A percentile compares a stretch with the other conserved stretches of the same genome.
Evolutionary conservation across 2,329 filamentous ascomycete species (phyloP).

Genomic region (Tolypocladium paradoxum): DNA sequence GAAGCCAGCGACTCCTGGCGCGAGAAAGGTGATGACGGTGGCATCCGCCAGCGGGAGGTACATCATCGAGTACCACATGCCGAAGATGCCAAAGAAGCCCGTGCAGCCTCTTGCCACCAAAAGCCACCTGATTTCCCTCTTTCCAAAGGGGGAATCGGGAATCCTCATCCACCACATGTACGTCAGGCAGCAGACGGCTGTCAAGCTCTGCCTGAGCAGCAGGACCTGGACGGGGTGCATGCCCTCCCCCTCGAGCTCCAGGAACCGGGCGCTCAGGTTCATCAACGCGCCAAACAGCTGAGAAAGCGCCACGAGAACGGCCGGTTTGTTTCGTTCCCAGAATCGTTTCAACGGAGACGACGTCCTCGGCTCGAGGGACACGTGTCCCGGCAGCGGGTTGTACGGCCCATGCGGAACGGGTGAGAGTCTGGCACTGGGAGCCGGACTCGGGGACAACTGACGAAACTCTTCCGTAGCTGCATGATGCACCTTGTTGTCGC

Average conservation of each 20-base stretch:
- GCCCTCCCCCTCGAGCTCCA: conserved; percentile 60
- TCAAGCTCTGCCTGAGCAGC: conserved; percentile 69
- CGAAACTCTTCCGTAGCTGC: conserved; percentile 1
- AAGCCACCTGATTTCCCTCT: conserved; percentile 53
- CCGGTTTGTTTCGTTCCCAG: conserved; percentile 60
- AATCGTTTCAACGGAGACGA: conserved; percentile 20
- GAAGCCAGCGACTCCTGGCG: conserved; percentile 69
- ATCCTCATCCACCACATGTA: conserved; percentile 67
- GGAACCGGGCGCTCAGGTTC: conserved; percentile 69
- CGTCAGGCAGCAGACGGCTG: conserved; percentile 49
- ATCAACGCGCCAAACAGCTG: conserved; percentile 78
- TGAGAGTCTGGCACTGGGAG: conserved; percentile 9
- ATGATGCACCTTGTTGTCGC: conserved; percentile 1
- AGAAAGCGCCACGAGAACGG: conserved; percentile 60
- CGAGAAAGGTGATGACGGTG: conserved; percentile 80
- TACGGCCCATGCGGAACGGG: conserved; percentile 6
- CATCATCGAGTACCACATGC: conserved; percentile 56
- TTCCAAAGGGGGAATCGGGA: conserved; percentile 60
- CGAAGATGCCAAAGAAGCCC: conserved; percentile 71
- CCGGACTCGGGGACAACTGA: conserved; percentile 11
- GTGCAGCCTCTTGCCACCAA: conserved; percentile 57
- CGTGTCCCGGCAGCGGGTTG: not conserved
- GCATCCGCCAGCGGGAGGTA: conserved; percentile 81
- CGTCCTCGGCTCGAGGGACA: not conserved
- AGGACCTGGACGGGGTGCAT: conserved; percentile 81